A percentile compares a stretch with the other conserved stretches of the same genome.
These are phyloP conservation scores for Magnusiomyces suaveolens DNA, from an alignment of 1,139 yeast species.

Conservation along the genomic window DNA sequence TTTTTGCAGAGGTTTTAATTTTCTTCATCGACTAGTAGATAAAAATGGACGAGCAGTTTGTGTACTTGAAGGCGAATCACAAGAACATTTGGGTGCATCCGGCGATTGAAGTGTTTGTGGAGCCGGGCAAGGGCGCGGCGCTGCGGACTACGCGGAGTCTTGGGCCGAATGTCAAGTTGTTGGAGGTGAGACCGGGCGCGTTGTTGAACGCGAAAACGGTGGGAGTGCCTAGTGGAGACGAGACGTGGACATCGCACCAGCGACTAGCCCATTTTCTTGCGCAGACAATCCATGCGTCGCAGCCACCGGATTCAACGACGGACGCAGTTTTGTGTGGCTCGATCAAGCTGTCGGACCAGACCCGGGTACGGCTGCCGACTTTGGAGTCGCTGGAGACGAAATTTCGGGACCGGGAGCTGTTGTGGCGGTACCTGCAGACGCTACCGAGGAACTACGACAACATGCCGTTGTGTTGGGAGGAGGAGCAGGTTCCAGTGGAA, in stretches of 20 bases:
- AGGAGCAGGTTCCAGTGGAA: not conserved
- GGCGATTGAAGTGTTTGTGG: not conserved
- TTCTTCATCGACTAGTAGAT: not conserved
- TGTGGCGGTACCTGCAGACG: slow-evolving; percentile 2
- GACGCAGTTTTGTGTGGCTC: no score
- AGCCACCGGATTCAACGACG: not conserved
- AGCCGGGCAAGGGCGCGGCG: slow-evolving; percentile 4
- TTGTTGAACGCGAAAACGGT: not conserved
- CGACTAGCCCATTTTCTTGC: slow-evolving; percentile 4
- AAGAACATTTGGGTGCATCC: slow-evolving; percentile 6
- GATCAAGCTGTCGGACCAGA: not conserved
- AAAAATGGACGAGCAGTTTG: not conserved
- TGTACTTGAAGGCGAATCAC: not conserved
- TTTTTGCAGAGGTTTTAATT: not conserved
- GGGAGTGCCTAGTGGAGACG: not conserved
- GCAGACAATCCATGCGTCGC: not conserved
- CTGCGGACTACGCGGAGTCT: not conserved
- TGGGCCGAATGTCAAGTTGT: not conserved
- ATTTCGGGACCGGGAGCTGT: not conserved
- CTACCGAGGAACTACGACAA: slow-evolving; percentile 10
- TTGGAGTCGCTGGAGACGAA: not conserved
- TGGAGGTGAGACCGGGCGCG: not conserved
- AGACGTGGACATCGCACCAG: slow-evolving; percentile 3
- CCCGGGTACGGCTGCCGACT: not conserved
- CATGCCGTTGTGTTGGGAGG: slow-evolving; percentile 10